Conservation (phyloP, 2,329 filamentous ascomycete genomes). For the Coniochaeta pulveracea region DNA sequence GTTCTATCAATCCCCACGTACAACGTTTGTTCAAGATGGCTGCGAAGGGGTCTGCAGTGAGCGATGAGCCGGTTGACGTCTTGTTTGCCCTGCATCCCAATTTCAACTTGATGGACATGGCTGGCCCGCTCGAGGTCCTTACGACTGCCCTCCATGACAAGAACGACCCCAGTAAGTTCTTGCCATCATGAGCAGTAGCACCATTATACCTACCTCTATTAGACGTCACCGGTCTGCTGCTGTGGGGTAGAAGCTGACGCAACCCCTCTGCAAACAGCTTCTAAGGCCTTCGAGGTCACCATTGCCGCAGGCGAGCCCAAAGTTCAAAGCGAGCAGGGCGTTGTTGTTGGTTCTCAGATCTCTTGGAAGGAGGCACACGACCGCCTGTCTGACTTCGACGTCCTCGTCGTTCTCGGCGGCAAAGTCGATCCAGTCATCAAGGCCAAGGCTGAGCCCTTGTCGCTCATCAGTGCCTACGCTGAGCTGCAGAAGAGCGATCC, state of each 20-base stretch:
- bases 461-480: slow-evolving; percentile 64
- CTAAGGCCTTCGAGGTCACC: slow-evolving; percentile 48
- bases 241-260: slow-evolving; percentile 4
- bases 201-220: background rate
- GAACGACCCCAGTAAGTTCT: slow-evolving; percentile 37
- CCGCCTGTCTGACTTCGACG: slow-evolving; percentile 63
- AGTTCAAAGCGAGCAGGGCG: slow-evolving; percentile 49
- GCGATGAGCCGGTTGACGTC: slow-evolving; percentile 47
- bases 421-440: slow-evolving; percentile 53
- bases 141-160: slow-evolving; percentile 38
- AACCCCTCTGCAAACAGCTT: slow-evolving; percentile 22
- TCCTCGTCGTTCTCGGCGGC: slow-evolving; percentile 69
- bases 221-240: no score
- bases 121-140: slow-evolving; percentile 42
- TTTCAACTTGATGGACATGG: slow-evolving; percentile 48
- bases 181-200: background rate
- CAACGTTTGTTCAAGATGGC: slow-evolving; percentile 45
- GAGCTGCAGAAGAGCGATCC: slow-evolving; percentile 74
- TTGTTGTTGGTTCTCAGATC: slow-evolving; percentile 63
- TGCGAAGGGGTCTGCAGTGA: slow-evolving; percentile 45
- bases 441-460: slow-evolving; percentile 55
- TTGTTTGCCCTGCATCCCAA: slow-evolving; percentile 49
- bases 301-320: slow-evolving; percentile 41
- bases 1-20: no score
- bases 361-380: slow-evolving; percentile 69